These are phyloP conservation scores for Madurella fahalii DNA, from an alignment of 2,329 filamentous ascomycete genomes.

Conservation along the genomic window DNA sequence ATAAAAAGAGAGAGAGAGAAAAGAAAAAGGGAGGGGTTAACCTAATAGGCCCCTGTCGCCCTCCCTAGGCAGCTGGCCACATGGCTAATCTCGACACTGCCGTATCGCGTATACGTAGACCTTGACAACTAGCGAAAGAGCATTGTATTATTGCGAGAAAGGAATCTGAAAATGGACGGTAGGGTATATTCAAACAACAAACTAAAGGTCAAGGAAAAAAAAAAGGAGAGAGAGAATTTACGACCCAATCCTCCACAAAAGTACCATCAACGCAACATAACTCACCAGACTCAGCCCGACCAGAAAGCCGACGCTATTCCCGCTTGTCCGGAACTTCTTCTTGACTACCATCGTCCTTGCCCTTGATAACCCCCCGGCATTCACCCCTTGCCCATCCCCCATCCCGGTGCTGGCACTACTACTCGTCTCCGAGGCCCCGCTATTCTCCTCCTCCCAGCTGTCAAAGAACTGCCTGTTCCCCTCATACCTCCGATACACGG, in stretches of 20 bases:
- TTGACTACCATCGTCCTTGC: slow-evolving; percentile 32
- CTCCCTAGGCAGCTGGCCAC: too few relatives aligned
- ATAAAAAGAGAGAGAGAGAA: too few relatives aligned
- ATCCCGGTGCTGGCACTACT: slow-evolving; percentile 27
- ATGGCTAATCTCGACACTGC: too few relatives aligned
- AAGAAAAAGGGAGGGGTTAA: too few relatives aligned
- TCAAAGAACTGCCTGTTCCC: slow-evolving; percentile 93
- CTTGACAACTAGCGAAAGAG: too few relatives aligned
- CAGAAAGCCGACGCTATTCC: slow-evolving; percentile 58
- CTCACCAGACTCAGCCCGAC: slow-evolving; percentile 54
- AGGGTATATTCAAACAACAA: too few relatives aligned
- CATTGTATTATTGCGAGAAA: too few relatives aligned
- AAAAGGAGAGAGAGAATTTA: too few relatives aligned
- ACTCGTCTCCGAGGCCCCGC: slow-evolving; percentile 7
- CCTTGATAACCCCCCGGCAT: neutral
- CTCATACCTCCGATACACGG: slow-evolving; percentile 81
- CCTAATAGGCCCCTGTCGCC: too few relatives aligned
- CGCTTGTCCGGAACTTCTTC: slow-evolving; percentile 59
- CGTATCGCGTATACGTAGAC: too few relatives aligned
- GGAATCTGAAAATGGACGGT: too few relatives aligned
- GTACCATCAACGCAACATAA: slow-evolving; percentile 53
- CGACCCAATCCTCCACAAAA: slow-evolving; percentile 46
- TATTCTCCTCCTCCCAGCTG: slow-evolving; percentile 30
- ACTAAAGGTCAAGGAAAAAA: too few relatives aligned
- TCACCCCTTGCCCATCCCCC: slow-evolving; percentile 23